Base-by-base conservation (phyloP, 108 stramenopile genomes). In the Nannochloropsis gaditana region DNA sequence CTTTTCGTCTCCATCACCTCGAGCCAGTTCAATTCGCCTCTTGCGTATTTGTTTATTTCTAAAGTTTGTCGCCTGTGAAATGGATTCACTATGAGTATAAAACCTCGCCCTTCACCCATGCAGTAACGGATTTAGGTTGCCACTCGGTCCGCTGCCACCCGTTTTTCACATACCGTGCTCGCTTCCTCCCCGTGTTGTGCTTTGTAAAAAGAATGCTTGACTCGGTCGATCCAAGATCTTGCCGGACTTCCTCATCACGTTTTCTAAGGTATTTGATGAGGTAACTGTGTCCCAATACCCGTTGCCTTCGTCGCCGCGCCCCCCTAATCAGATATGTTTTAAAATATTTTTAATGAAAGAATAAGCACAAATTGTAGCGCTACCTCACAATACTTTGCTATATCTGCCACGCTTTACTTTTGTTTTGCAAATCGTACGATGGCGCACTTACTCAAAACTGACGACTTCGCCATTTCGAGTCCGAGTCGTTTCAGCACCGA, bases 371-470 rank as follows among this genome's bases (percentile, higher is more conserved):
- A 31, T 31, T 31, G 31, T 31, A 31, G 31, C 31, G 31, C 31
- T 31, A 31, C 31, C 31, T 31, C 31, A 31, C 31, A 31, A 31
- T 31, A 31, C 1, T 31, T 31, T 1, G 31, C 31, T 31, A 31
- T 31, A 31, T 0, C 31, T 31, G 31, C 31, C 31, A 73, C 3
- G 2, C 59, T 0, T 73, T 4, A 5, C 15, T 73, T 73, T 73
- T n/a, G 19, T n/a, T 73, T 73, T 73, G 4, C n/a, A 5, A 73
- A 0, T 4, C 59, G 59, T 6, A 31, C 31, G 19, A 3, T 73
- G n/a, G 59, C n/a, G n/a, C 59, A 73, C 59, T 73, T n/a, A 73
- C 59, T 73, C 59, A 73, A 73, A 73, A 73, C n/a, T 73, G 19
- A 73, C 59, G 0, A 73, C 59, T n/a, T 73, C 59, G 59, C 59